Percentiles rank a stretch among this genome's conserved stretches.
phyloP scores from a whole-genome alignment of 2,329 filamentous ascomycete species.

The Epicoccum nigrum region DNA sequence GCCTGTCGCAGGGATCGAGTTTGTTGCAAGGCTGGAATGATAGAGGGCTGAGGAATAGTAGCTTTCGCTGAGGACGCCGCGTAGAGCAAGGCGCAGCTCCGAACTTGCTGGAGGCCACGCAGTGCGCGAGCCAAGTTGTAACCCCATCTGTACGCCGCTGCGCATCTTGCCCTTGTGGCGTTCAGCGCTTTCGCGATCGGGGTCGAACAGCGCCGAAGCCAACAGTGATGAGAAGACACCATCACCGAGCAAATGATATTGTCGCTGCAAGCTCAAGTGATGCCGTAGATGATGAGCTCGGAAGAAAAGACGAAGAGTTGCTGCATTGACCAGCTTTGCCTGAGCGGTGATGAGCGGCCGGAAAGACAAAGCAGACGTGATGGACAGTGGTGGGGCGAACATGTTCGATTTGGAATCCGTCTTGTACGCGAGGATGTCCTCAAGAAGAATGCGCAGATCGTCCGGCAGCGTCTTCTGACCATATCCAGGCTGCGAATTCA shows the following conservation, averaged over 20 bases:
- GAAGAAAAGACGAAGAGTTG: slow-evolving; percentile 79
- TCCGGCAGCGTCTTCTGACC: slow-evolving; percentile 27
- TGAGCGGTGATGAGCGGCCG: slow-evolving; percentile 76
- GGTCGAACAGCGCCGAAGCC: slow-evolving; percentile 82
- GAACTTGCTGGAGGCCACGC: slow-evolving; percentile 95
- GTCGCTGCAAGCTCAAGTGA: slow-evolving; percentile 76
- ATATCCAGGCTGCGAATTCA: slow-evolving; percentile 34
- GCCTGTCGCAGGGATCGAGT: background rate
- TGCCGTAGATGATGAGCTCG: slow-evolving; percentile 71
- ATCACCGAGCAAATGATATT: slow-evolving; percentile 84
- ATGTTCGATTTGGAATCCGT: slow-evolving; percentile 8
- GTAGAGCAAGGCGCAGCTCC: slow-evolving; percentile 86
- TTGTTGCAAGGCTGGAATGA: slow-evolving; percentile 23
- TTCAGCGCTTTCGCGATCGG: slow-evolving; percentile 80
- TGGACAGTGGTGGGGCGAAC: slow-evolving; percentile 61
- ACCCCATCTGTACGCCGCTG: slow-evolving; percentile 71
- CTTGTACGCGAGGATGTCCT: slow-evolving; percentile 22
- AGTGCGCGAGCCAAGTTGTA: slow-evolving; percentile 79
- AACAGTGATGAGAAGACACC: slow-evolving; percentile 82
- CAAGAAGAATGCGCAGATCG: slow-evolving; percentile 35
- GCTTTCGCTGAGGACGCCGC: slow-evolving; percentile 81
- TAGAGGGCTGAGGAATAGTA: slow-evolving; percentile 57
- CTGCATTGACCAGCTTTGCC: slow-evolving; percentile 75
- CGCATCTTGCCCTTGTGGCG: slow-evolving; percentile 71
- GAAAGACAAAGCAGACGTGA: slow-evolving; percentile 73